Evolutionary conservation across 495 filamentous ascomycete genomes (phyloP).

Genomic region (Clavariopsis aquatica): DNA sequence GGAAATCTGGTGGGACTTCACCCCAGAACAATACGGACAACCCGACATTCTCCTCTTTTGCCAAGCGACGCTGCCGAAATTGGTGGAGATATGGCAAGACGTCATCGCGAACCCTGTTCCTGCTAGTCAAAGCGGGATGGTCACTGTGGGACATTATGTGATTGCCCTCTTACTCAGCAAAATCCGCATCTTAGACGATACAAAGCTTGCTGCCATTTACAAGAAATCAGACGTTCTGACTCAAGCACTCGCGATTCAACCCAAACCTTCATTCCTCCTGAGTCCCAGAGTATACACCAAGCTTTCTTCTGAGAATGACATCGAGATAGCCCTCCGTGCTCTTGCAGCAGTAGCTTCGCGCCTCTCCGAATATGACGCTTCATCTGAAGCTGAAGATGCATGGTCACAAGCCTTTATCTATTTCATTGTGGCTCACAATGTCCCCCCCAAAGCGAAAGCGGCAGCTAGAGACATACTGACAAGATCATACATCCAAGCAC

Average conservation of each 20-base stretch:
- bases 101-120: slow-evolving; percentile 71
- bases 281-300: slow-evolving; percentile 83
- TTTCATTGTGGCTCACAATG: slow-evolving; percentile 60
- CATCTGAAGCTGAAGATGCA: slow-evolving; percentile 45
- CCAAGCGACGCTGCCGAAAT: slow-evolving; percentile 61
- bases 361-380: slow-evolving; percentile 19
- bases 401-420: slow-evolving; percentile 87
- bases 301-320: slow-evolving; percentile 67
- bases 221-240: slow-evolving; percentile 63
- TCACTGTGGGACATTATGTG: slow-evolving; percentile 71
- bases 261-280: slow-evolving; percentile 82
- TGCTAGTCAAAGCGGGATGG: slow-evolving; percentile 73
- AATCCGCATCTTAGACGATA: slow-evolving; percentile 49
- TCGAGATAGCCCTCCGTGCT: slow-evolving; percentile 72
- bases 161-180: slow-evolving; percentile 59
- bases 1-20: slow-evolving; percentile 64
- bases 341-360: slow-evolving; percentile 61
- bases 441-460: slow-evolving; percentile 60
- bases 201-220: slow-evolving; percentile 49
- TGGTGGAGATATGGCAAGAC: slow-evolving; percentile 76
- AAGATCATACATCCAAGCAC: slow-evolving; percentile 57
- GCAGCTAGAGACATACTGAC: slow-evolving; percentile 61
- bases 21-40: slow-evolving; percentile 48
- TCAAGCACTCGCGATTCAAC: slow-evolving; percentile 62
- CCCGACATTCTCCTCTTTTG: slow-evolving; percentile 51